Percentiles rank a stretch among this genome's conserved stretches.
phyloP scores from a whole-genome alignment of 495 filamentous ascomycete genomes.

The Astrocystis sublimbata region DNA sequence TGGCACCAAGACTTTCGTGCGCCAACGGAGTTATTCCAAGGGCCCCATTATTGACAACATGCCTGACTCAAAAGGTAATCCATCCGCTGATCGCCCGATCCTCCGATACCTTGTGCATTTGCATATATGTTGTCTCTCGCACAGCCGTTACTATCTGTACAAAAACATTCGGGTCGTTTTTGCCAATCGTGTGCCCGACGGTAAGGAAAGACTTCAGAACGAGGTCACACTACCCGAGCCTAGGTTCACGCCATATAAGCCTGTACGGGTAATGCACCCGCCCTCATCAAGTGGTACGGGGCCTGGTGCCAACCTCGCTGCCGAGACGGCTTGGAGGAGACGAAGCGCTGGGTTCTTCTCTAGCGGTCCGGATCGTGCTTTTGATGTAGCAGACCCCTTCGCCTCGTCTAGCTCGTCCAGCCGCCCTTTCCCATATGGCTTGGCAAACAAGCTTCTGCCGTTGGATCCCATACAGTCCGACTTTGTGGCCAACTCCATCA shows the following conservation, averaged over 20 bases:
- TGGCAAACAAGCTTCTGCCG: conserved; percentile 22
- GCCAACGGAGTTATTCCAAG: conserved; percentile 90
- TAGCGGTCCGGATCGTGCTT: conserved; percentile 32
- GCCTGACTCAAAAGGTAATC: conserved; percentile 30
- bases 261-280: conserved; percentile 53
- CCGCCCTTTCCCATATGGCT: conserved; percentile 23
- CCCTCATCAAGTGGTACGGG: conserved; percentile 29
- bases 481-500: conserved; percentile 22
- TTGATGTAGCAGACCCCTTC: conserved; percentile 40
- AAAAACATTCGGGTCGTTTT: conserved; percentile 94
- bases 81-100: conserved; percentile 66
- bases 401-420: conserved; percentile 26
- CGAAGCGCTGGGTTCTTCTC: conserved; percentile 58
- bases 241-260: conserved; percentile 81
- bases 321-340: conserved; percentile 59
- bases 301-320: conserved; percentile 43
- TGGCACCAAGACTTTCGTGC: conserved; percentile 93
- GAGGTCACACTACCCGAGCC: conserved; percentile 90
- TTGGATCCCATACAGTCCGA: conserved; percentile 42
- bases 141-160: conserved; percentile 86
- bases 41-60: conserved; percentile 80
- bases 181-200: conserved; percentile 95
- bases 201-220: conserved; percentile 89
- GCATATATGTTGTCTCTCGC: conserved; percentile 85
- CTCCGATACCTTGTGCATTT: conserved; percentile 92